Conservation (phyloP, 371 early-diverging fungal species). For the Coelomomyces lativittatus region DNA sequence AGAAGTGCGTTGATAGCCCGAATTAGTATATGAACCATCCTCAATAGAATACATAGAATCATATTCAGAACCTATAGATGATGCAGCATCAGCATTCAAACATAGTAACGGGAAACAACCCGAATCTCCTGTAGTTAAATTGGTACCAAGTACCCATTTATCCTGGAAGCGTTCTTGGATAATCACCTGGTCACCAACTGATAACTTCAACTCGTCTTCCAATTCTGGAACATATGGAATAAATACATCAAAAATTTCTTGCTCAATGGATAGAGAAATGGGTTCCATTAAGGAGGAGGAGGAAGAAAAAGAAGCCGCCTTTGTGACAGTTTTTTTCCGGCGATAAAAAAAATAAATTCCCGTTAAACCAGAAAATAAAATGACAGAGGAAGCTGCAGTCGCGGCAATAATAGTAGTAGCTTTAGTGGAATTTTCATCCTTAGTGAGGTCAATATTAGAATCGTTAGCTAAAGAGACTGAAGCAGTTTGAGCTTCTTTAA, state of each 20-base stretch:
- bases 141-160: slow-evolving; percentile 1
- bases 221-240: background rate
- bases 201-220: background rate
- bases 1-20: background rate
- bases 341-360: no score
- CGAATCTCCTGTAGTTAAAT: background rate
- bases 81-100: background rate
- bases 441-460: no score
- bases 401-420: no score
- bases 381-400: no score
- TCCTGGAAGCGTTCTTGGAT: background rate
- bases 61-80: background rate
- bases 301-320: no score
- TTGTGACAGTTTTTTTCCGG: no score
- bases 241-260: background rate
- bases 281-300: no score
- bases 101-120: background rate
- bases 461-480: no score
- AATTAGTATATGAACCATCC: background rate
- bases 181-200: background rate
- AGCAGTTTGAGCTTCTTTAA: no score
- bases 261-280: no score
- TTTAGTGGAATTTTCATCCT: no score
- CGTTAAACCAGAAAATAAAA: no score
- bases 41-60: background rate